Conservation (phyloP, 2,329 filamentous ascomycete genomes). For the Fusarium compactum region DNA sequence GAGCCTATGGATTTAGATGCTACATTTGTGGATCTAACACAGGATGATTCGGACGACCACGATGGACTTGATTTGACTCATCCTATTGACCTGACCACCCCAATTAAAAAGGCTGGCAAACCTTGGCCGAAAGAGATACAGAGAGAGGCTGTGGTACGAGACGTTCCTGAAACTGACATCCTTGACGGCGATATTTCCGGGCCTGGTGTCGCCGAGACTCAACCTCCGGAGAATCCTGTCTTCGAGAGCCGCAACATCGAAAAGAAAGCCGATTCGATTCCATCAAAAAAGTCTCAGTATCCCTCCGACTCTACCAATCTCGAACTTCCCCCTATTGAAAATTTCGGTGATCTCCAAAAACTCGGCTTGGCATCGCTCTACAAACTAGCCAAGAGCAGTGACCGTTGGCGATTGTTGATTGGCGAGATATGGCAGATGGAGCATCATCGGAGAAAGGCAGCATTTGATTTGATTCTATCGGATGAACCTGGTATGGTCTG, state of each 20-base stretch:
- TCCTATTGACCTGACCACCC: slow-evolving; percentile 47
- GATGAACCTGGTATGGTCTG: slow-evolving; percentile 37
- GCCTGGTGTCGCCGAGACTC: neutral
- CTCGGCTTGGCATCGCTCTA: slow-evolving; percentile 37
- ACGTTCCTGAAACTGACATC: neutral
- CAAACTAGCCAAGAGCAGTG: slow-evolving; percentile 46
- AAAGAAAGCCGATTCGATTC: neutral
- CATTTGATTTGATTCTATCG: slow-evolving; percentile 44
- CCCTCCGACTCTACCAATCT: neutral
- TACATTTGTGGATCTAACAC: slow-evolving; percentile 49
- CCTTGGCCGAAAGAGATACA: neutral
- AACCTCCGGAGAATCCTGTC: neutral
- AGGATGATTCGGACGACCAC: slow-evolving; percentile 37
- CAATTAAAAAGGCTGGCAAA: slow-evolving; percentile 22
- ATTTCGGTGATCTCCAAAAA: slow-evolving; percentile 40
- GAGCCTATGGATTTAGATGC: slow-evolving; percentile 33
- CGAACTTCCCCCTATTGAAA: slow-evolving; percentile 37
- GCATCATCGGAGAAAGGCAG: slow-evolving; percentile 45
- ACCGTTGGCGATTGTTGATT: slow-evolving; percentile 50
- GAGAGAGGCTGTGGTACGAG: neutral
- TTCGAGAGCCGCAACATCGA: neutral
- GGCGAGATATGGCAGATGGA: slow-evolving; percentile 49
- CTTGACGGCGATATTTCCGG: neutral
- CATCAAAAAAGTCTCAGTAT: neutral
- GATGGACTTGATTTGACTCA: neutral